Percentiles rank a stretch among this genome's conserved stretches.
These are phyloP conservation scores for Puccinia novopanici DNA, from an alignment of 1,284 basidiomycete genomes.

Conservation along the genomic window DNA sequence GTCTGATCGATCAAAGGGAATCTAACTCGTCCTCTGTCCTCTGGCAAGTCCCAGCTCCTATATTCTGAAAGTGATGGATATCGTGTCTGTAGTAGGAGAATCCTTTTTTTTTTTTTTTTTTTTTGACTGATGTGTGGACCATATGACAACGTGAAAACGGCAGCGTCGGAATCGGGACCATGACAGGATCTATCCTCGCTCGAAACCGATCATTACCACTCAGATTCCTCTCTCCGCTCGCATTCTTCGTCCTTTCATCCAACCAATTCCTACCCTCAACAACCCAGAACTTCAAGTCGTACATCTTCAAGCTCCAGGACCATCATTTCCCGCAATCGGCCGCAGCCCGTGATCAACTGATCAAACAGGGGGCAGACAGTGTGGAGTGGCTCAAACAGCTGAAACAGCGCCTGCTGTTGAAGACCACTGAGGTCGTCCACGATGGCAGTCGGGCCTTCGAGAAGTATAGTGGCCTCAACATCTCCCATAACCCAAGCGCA, in stretches of 20 bases:
- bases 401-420: slow-evolving; percentile 14
- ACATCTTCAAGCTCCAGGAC: slow-evolving; percentile 48
- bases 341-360: slow-evolving; percentile 22
- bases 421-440: slow-evolving; percentile 26
- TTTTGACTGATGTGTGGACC: neutral
- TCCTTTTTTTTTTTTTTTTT: too few species aligned
- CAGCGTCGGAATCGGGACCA: slow-evolving; percentile 47
- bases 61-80: neutral
- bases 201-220: slow-evolving; percentile 44
- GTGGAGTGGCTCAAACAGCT: slow-evolving; percentile 11
- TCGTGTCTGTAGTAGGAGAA: too few species aligned
- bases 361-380: slow-evolving; percentile 9
- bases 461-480: slow-evolving; percentile 40
- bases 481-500: slow-evolving; percentile 7
- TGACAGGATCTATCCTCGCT: slow-evolving; percentile 48
- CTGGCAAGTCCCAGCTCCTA: slow-evolving; percentile 4
- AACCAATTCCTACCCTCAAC: slow-evolving; percentile 45
- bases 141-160: neutral
- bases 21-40: slow-evolving; percentile 26
- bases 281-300: slow-evolving; percentile 33
- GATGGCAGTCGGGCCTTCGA: slow-evolving; percentile 26
- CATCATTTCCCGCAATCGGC: slow-evolving; percentile 48
- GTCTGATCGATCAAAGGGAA: slow-evolving; percentile 39
- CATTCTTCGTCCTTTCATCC: slow-evolving; percentile 39
- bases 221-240: slow-evolving; percentile 34